Conservation (phyloP, 2,329 filamentous ascomycete species). For the Fusarium torulosum region DNA sequence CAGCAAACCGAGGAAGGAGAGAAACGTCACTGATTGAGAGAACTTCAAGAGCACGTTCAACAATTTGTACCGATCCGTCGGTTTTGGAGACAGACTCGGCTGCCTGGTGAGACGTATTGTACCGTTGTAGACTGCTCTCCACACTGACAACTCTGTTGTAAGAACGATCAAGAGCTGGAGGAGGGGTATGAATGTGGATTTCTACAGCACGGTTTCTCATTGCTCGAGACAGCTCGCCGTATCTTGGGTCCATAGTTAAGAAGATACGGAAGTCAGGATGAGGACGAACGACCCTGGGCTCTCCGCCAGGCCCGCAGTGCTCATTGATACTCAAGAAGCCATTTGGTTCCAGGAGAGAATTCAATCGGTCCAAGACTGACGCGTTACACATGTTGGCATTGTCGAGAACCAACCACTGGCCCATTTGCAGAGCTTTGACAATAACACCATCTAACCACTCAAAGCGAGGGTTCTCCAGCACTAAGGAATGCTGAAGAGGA, state of each 20-base stretch:
- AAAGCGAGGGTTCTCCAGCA: conserved; percentile 82
- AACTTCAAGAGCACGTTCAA: conserved; percentile 59
- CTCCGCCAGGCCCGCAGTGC: conserved; percentile 84
- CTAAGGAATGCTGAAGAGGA: conserved; percentile 65
- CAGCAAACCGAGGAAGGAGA: conserved; percentile 53
- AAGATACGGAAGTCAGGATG: conserved; percentile 93
- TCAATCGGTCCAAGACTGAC: conserved; percentile 92
- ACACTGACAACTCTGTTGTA: conserved; percentile 59
- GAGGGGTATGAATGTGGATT: conserved; percentile 75
- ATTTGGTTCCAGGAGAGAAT: conserved; percentile 92
- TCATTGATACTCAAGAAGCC: conserved; percentile 93
- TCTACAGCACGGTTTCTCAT: conserved; percentile 97
- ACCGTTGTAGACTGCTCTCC: conserved; percentile 64
- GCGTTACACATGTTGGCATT: conserved; percentile 98
- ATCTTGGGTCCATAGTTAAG: conserved; percentile 89
- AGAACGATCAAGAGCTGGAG: conserved; percentile 51
- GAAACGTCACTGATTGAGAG: conserved; percentile 62
- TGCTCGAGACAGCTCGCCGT: conserved; percentile 93
- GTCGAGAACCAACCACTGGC: conserved; percentile 93
- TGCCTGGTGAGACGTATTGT: conserved; percentile 55
- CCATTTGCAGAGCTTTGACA: conserved; percentile 85
- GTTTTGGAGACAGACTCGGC: conserved; percentile 46
- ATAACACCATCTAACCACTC: conserved; percentile 97
- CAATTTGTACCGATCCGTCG: conserved; percentile 44
- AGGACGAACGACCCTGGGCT: conserved; percentile 82